A percentile compares a stretch with the other conserved stretches of the same genome.
phyloP scores from a whole-genome alignment of 169 alveolate species.

The Eimeria tenella region DNA sequence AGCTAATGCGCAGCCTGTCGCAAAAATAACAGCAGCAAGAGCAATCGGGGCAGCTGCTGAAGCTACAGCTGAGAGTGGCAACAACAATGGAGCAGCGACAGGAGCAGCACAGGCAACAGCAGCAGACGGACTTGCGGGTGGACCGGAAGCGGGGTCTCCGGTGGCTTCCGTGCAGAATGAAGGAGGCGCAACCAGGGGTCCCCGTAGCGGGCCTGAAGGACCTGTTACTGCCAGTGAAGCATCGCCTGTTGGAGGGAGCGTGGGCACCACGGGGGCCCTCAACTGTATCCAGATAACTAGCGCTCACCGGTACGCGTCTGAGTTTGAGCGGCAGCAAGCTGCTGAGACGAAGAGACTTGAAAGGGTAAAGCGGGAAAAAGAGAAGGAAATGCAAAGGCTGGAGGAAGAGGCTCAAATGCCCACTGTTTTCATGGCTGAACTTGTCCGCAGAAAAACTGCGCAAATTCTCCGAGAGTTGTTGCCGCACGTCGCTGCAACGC shows the following conservation, averaged over 20 bases:
- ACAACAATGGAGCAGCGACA: not conserved
- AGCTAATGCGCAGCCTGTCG: not conserved
- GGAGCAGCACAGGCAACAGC: constrained; percentile 11
- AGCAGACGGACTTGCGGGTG: not conserved
- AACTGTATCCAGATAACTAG: constrained; percentile 32
- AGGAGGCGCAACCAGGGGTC: not conserved
- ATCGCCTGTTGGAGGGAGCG: not conserved
- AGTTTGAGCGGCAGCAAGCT: constrained; percentile 68
- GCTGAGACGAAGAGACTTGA: constrained; percentile 2
- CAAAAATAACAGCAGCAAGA: not conserved
- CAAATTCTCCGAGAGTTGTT: not conserved
- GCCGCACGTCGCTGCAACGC: constrained; percentile 39
- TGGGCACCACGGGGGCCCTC: constrained; percentile 13
- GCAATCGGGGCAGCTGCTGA: not conserved
- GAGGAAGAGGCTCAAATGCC: constrained; percentile 55
- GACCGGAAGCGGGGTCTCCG: not conserved
- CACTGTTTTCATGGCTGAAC: constrained; percentile 65
- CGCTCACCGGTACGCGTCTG: constrained; percentile 63
- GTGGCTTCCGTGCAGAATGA: not conserved
- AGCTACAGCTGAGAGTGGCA: constrained; percentile 10
- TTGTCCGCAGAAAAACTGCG: constrained; percentile 18
- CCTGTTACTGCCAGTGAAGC: not conserved
- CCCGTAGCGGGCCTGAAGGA: not conserved
- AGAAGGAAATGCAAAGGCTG: constrained; percentile 11
- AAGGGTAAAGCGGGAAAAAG: constrained; percentile 26